phyloP scores from a whole-genome alignment of 805 yeast species.

The Lachancea sp. region DNA sequence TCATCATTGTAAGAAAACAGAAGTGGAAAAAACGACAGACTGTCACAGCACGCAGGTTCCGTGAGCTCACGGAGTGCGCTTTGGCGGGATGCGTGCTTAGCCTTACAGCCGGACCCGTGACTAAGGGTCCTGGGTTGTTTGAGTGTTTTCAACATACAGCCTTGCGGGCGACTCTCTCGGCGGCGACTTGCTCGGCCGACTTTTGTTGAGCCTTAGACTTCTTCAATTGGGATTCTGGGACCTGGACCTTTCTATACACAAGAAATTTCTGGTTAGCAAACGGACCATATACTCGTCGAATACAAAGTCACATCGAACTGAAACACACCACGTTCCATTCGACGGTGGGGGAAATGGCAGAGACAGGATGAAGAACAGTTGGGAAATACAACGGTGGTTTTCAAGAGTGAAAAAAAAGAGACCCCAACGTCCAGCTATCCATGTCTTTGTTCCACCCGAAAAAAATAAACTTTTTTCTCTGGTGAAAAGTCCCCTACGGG shows the following conservation, averaged over 20 bases:
- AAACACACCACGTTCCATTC: conserved; percentile 36
- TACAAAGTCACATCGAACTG: conserved; percentile 35
- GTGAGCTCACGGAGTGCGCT: conserved; percentile 15
- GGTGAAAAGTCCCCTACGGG: conserved; percentile 28
- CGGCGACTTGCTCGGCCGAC: conserved; percentile 70
- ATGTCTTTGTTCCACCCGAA: conserved; percentile 22
- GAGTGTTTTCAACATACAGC: conserved; percentile 54
- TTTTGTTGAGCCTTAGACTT: conserved; percentile 73
- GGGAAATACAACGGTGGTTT: conserved; percentile 5
- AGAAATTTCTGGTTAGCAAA: not conserved
- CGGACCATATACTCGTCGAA: not conserved
- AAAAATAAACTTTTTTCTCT: not conserved
- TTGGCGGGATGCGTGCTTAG: not conserved
- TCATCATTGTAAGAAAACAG: conserved; percentile 36
- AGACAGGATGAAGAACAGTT: conserved; percentile 24
- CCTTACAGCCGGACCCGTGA: no score
- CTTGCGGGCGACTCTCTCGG: conserved; percentile 71
- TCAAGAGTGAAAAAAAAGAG: conserved; percentile 1
- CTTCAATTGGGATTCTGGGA: conserved; percentile 84
- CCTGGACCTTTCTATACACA: conserved; percentile 36
- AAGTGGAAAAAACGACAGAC: not conserved
- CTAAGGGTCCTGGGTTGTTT: no score
- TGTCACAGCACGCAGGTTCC: conserved; percentile 3
- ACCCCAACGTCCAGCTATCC: conserved; percentile 7
- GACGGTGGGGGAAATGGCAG: conserved; percentile 35